A percentile compares a stretch with the other conserved stretches of the same genome.
phyloP scores from a whole-genome alignment of 2,329 filamentous ascomycete genomes.

The Talaromyces piceae region DNA sequence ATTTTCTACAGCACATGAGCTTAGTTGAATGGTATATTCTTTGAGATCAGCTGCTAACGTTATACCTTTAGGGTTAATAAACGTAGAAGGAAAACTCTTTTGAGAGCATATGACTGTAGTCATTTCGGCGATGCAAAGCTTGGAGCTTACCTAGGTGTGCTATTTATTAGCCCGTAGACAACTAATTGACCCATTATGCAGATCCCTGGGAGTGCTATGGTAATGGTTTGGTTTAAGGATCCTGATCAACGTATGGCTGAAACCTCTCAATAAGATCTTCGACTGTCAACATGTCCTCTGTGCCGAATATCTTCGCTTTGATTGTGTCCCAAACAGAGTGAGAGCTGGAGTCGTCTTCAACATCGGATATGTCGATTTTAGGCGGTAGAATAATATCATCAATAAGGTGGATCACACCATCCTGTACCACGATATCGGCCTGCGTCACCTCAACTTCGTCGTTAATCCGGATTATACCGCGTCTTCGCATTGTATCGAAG shows the following conservation, averaged over 20 bases:
- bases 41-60: too few relatives aligned
- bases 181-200: too few relatives aligned
- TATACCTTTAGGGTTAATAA: too few relatives aligned
- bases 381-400: slow-evolving; percentile 2
- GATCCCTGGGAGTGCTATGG: not conserved
- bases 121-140: too few relatives aligned
- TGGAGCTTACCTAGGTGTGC: too few relatives aligned
- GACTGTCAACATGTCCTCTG: not conserved
- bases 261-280: slow-evolving; percentile 1
- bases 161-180: too few relatives aligned
- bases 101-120: too few relatives aligned
- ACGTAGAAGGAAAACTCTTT: too few relatives aligned
- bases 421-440: slow-evolving; percentile 3
- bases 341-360: not conserved
- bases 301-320: not conserved
- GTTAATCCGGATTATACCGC: not conserved
- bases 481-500: not conserved
- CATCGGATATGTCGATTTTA: not conserved
- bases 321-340: not conserved
- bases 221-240: not conserved
- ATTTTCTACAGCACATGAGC: too few relatives aligned
- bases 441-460: not conserved
- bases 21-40: too few relatives aligned
- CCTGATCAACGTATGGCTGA: not conserved
- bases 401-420: slow-evolving; percentile 1